Percentiles rank a stretch among this genome's conserved stretches.
phyloP scores from a whole-genome alignment of 1,284 basidiomycete genomes.

The Ceratobasidium sp. region DNA sequence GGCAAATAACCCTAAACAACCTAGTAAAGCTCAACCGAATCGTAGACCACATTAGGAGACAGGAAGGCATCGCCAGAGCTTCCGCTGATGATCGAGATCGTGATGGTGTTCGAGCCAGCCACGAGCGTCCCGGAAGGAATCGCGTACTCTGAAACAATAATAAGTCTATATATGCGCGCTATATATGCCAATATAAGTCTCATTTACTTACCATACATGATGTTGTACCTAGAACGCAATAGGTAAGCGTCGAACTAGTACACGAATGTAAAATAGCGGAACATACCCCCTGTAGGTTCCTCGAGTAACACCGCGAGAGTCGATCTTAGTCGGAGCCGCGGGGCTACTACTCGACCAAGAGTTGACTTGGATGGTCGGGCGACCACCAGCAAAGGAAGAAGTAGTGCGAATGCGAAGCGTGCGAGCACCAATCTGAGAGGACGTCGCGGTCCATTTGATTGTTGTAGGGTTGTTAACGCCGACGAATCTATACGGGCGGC shows the following conservation, averaged over 20 bases:
- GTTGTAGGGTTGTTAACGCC: constrained; percentile 48
- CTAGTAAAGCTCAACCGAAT: constrained; percentile 41
- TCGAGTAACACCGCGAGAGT: constrained; percentile 38
- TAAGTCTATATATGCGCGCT: too few relatives aligned
- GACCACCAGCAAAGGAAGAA: constrained; percentile 45
- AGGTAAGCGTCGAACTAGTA: too few relatives aligned
- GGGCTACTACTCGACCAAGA: constrained; percentile 43
- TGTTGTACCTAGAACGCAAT: too few relatives aligned
- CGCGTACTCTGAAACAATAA: constrained; percentile 16
- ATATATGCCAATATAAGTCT: too few relatives aligned
- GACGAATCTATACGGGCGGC: constrained; percentile 55
- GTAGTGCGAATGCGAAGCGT: constrained; percentile 42
- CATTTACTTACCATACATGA: constrained; percentile 19
- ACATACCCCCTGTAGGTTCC: constrained; percentile 36
- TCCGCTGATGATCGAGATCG: constrained; percentile 41
- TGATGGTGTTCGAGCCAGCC: constrained; percentile 42
- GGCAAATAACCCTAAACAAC: too few relatives aligned
- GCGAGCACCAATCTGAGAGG: constrained; percentile 42
- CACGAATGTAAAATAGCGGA: too few relatives aligned
- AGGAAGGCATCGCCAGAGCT: constrained; percentile 38
- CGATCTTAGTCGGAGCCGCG: constrained; percentile 44
- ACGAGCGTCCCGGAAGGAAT: constrained; percentile 43
- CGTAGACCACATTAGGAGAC: constrained; percentile 42
- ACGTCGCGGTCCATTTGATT: constrained; percentile 46
- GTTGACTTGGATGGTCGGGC: constrained; percentile 44